Evolutionary conservation across 2,329 filamentous ascomycete species (phyloP), one percentile per base, ranked within the genome.

Genomic region (Fusarium siculi): DNA sequence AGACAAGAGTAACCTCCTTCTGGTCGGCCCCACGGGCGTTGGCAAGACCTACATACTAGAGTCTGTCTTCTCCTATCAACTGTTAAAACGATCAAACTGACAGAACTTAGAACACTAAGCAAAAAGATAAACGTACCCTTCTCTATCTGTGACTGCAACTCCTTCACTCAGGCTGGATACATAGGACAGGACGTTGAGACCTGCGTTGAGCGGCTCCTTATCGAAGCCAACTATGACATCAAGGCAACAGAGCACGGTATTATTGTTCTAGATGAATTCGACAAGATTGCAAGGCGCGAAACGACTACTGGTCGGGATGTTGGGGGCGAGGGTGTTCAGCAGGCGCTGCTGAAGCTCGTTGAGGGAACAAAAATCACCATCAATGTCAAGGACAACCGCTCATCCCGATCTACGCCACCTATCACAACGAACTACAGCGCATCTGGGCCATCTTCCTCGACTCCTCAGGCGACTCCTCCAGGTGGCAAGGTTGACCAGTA

Each of bases 101-200:
- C 28, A 75, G 80, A 40, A 82, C 43, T 76, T n/a, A 97, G 95
- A 82, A 98, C 96, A 0, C 85, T 98, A 43, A 96, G 96, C 75
- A 92, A 95, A 78, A 92, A 96, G 58, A 89, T 99, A n/a, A 96
- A 96, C 68, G 95, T 98, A 1, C 96, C 96, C 0, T 97, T 98
- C 79, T 95, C 93, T 70, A 97, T 97, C 82, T 96, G 94, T 69
- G 96, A 98, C 82, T 98, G 96, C 82, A 98, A 96, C 56, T 93
- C 95, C 10, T 95, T 98, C 73, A 98, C 96, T 0, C 96, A 98
- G 83, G 96, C 96, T 9, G 96, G 96, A 32, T 99, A 99, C 78
- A 98, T 99, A 75, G 96, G 96, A 36, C 96, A 98, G 79, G 96
- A 99, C 80, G 96, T 96, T n/a, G 96, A 99, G 80, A 92, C 94